Base-by-base conservation (phyloP, 2,329 filamentous ascomycete species). In the Penicillium sp. region DNA sequence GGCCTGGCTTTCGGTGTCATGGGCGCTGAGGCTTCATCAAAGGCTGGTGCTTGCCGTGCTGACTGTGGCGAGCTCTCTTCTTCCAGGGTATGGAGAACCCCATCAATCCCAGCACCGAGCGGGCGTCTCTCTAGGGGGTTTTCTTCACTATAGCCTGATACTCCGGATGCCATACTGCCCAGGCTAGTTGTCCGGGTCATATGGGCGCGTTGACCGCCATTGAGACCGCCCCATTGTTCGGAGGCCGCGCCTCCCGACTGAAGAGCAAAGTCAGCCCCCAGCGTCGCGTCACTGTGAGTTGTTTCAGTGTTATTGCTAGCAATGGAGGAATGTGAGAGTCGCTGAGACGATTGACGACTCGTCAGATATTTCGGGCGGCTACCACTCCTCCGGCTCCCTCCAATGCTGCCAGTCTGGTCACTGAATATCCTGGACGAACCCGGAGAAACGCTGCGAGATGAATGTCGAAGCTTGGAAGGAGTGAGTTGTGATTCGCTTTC, bases 131-230 rank as follows among this genome's bases (percentile, higher is more conserved):
- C 81, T 62, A 80, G 68, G 68, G 71, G 61, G 49, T 77, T 83
- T 71, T 77, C 78, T 70, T 81, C 81, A 69, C 84, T 81, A 68
- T 84, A 78, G 66, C 79, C 82, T 25, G 85, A 86, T 33, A 87
- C 79, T 0, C 89, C 91, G 5, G 93, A 97, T 2, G 88, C 90
- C 79, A 97, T 92, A 74, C 94, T 97, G 25, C 93, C 93, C 61
- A 97, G 84, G 77, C 93, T 97, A 63, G 93, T 89, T 11, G 93
- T 86, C 26, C 94, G 85, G 22, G 89, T 88, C 57, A 96, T 81
- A 2, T 75, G 80, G 69, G 70, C 79, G 69, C 71, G 80, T 11
- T 68, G 68, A 30, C 63, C 65, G 22, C 63, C 46, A 19, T 72
- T 69, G 25, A 67, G 54, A 52, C 58, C 61, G 40, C 65, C 67